Evolutionary conservation across 2,329 filamentous ascomycete genomes (phyloP), one percentile per base, ranked within the genome.

Genomic region (Colletotrichum sp.): DNA sequence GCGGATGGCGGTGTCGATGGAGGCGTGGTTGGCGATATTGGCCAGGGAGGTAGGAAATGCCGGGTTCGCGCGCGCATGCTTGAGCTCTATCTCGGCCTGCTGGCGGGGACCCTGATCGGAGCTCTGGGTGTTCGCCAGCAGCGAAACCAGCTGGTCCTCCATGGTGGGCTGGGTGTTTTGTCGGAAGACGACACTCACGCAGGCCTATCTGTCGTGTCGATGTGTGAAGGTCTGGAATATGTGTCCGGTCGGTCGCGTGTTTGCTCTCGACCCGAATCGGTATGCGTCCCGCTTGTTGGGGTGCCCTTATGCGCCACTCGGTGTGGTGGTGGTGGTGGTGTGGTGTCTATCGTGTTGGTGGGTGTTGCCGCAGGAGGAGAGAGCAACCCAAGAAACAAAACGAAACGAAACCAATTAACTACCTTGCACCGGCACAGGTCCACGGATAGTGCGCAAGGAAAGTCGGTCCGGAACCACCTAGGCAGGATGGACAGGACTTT

Each of bases 141-240:
- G 91, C 85, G 93, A 93, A 81, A 97, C 93, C 85, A 99, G 92
- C 89, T 98, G 93, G 87, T 98, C 94, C 91, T 98, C 96, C 96
- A 98, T 98, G 81, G 82, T 86, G 82, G 79, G 80, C 70, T 63
- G 10, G 36, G 43, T 52, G 43, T 21, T 52, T 66, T 52, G 48
- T 64, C 43, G 39, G 69, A 26, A 64, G 13, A 13, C 61, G 24
- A 52, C 61, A 34, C 61, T 24, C 32, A 64, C n/a, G 34, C 61
- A 24, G 59, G 16, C 18, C 32, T 30, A 9, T 36, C 26, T 34
- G 24, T 66, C 18, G 63, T 66, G 26, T 43, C 32, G n/a, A 52
- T 52, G 43, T 52, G n/a, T 52, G n/a, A 24, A 13, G 18, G 43
- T 52, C 43, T 52, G n/a, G 43, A 2, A 52, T 21, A 52, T 52